These are phyloP conservation scores for Coffea canephora DNA, from an alignment of 257 asterid genomes.

Conservation along the genomic window DNA sequence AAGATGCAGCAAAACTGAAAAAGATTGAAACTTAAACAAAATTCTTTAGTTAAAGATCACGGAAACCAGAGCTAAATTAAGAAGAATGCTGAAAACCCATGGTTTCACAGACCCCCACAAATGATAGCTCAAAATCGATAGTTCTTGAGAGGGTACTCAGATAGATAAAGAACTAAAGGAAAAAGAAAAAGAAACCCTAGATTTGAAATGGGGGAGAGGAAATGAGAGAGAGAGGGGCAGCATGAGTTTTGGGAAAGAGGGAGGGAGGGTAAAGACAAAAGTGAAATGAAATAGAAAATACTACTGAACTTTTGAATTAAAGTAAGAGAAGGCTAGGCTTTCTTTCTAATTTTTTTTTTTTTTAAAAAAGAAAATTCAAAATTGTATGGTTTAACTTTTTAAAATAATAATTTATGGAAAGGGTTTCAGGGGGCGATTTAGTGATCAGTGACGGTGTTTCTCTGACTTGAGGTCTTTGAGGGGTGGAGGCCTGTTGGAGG, in stretches of 20 bases:
- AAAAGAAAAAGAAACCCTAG: conserved; percentile 63
- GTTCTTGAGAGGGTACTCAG: conserved; percentile 19
- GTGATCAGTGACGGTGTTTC: conserved; percentile 16
- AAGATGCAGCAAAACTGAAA: background rate
- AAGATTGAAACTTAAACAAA: conserved; percentile 23
- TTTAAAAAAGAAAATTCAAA: background rate
- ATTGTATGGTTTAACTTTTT: background rate
- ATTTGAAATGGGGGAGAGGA: conserved; percentile 44
- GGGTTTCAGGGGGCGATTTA: background rate
- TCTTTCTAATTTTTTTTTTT: conserved; percentile 15
- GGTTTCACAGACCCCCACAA: conserved; percentile 23
- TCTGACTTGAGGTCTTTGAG: conserved; percentile 17
- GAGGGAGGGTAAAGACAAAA: conserved; percentile 66
- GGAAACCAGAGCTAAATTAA: conserved; percentile 27
- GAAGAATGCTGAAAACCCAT: conserved; percentile 45
- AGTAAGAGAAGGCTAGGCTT: conserved; percentile 31
- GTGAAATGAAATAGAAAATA: conserved; percentile 50
- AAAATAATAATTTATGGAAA: conserved; percentile 7
- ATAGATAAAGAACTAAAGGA: conserved; percentile 17
- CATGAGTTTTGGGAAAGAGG: conserved; percentile 41
- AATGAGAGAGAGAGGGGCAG: conserved; percentile 21
- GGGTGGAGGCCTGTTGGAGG: conserved; percentile 19
- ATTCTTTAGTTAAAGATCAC: conserved; percentile 20
- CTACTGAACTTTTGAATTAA: conserved; percentile 52
- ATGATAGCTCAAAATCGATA: conserved; percentile 23